Evolutionary conservation across 2,329 filamentous ascomycete genomes (phyloP).

Genomic region (Cladobotryum protrusum): DNA sequence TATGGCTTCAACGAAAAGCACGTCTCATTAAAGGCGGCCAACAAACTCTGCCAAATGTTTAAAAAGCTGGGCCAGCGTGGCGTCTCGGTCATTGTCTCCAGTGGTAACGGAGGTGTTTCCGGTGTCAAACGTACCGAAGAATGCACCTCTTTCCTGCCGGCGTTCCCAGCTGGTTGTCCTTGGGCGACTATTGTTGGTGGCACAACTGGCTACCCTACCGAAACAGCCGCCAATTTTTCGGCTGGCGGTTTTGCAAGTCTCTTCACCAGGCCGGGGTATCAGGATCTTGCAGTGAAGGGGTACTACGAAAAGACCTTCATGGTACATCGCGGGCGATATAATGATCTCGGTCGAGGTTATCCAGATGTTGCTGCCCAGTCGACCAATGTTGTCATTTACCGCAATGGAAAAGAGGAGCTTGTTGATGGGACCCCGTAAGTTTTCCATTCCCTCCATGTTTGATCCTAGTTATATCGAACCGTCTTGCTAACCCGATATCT

Average conservation of each 20-base stretch:
- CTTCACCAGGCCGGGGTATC: constrained; percentile 40
- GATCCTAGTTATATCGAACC: neutral
- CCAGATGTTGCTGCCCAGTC: constrained; percentile 23
- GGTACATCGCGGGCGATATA: neutral
- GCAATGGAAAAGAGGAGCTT: constrained; percentile 36
- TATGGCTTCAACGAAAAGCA: neutral
- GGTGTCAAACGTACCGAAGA: constrained; percentile 27
- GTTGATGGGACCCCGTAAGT: constrained; percentile 41
- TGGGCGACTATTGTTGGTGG: neutral
- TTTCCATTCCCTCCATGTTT: neutral
- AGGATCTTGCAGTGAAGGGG: constrained; percentile 30
- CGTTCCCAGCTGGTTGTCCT: neutral
- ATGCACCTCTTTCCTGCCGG: constrained; percentile 23
- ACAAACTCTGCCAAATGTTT: neutral
- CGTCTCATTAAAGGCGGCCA: neutral
- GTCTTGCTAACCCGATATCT: neutral
- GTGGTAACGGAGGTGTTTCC: constrained; percentile 43
- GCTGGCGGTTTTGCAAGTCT: constrained; percentile 25
- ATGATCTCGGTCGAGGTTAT: neutral
- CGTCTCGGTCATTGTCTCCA: constrained; percentile 42
- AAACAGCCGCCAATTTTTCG: neutral
- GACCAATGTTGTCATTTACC: constrained; percentile 34
- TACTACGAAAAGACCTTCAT: constrained; percentile 25
- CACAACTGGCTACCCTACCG: neutral
- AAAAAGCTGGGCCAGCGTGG: constrained; percentile 45